Evolutionary conservation across 176 grass and related monocot genomes (phyloP), one percentile per base, ranked within the genome.

Genomic region (Rhynchospora breviuscula): DNA sequence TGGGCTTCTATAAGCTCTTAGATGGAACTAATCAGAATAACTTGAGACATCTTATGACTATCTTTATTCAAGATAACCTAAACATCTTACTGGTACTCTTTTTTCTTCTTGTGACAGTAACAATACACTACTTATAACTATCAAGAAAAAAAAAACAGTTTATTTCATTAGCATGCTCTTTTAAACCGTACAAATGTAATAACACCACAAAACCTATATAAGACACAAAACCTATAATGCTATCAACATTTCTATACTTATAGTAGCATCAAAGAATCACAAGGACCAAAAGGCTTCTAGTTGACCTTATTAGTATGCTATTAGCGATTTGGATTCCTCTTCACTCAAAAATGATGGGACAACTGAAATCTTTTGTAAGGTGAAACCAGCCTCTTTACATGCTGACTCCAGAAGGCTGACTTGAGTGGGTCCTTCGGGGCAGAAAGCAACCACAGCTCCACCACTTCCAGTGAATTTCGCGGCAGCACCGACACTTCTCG

Each of bases 381-480:
- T 40, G 59, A 98, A 94, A 47, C 92, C 90, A 12, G 87, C 84
- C 23, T 90, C 49, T 2, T 66, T 45, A 77, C 90, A 94, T 13
- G 56, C 90, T 17, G 63, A 51, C 43, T 86, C 63, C 0, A 98
- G 90, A 79, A 45, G 84, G 78, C 84, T 33, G 7, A 51, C 80
- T 68, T 94, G 95, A 3, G 10, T 33, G 0, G 91, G 65, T 0
- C 90, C 92, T 0, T 94, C 87, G 0, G 84, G 92, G 67, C 95
- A 94, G 5, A 94, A 49, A 0, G 85, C 89, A 5, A 97, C 92
- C 8, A 92, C 90, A 0, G 90, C 90, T 6, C 95, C 95, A 0
- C 92, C 95, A 0, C 95, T 94, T 56, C 95, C 92, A 0, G 92
- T 98, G 81, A 98, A 94, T 84, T 98, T 98, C 0, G 84, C 81